phyloP scores from a whole-genome alignment of 2,329 filamentous ascomycete genomes.

The Aspergillus brunneoviolaceus region DNA sequence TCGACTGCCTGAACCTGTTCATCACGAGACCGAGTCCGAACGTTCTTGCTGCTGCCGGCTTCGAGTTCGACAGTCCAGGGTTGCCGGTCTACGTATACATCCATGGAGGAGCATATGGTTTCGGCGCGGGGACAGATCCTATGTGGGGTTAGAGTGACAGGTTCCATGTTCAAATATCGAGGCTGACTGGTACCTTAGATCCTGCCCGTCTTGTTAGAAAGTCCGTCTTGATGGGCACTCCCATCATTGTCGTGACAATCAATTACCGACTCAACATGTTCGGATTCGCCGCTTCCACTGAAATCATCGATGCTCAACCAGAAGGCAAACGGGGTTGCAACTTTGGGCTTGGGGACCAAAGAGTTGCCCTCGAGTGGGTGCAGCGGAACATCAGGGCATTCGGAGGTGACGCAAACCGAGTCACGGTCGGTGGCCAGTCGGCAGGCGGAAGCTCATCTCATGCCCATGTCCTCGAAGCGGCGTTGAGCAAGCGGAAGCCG shows the following conservation, averaged over 20 bases:
- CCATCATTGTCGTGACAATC: slow-evolving; percentile 1
- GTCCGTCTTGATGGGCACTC: background rate
- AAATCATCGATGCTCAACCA: background rate
- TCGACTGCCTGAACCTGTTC: slow-evolving; percentile 4
- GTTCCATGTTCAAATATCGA: too few relatives aligned
- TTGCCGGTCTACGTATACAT: slow-evolving; percentile 4
- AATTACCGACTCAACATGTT: slow-evolving; percentile 4
- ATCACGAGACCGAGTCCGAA: background rate
- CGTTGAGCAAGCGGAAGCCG: background rate
- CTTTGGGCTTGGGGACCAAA: background rate
- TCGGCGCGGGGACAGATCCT: slow-evolving; percentile 3
- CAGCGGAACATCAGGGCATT: background rate
- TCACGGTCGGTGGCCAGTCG: slow-evolving; percentile 1
- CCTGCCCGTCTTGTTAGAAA: background rate
- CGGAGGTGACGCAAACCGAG: background rate
- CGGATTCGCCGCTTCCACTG: background rate
- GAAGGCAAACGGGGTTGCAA: background rate
- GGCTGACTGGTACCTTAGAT: background rate
- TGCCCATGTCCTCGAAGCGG: background rate
- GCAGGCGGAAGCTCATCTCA: slow-evolving; percentile 5
- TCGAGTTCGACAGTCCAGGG: background rate
- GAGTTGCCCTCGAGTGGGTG: background rate
- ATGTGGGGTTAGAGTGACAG: background rate
- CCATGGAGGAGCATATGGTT: slow-evolving; percentile 2
- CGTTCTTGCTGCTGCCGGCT: background rate